Evolutionary conservation across 2,329 filamentous ascomycete species (phyloP).

Genomic region (Aspergillus latus): DNA sequence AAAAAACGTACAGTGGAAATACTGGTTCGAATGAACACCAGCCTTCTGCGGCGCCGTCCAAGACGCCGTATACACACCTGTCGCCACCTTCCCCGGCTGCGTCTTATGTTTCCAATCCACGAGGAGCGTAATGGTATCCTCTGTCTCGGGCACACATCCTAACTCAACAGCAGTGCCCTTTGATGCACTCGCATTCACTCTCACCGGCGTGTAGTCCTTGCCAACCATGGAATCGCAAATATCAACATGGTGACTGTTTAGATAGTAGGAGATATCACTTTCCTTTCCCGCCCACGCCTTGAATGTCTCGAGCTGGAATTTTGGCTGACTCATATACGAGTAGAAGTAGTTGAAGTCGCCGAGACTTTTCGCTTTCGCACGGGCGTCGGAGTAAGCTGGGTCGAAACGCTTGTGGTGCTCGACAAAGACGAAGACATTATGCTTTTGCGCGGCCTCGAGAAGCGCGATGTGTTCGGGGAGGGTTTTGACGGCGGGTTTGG

Average conservation of each 20-base stretch:
- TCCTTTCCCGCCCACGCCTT: constrained; percentile 90
- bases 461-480: constrained; percentile 15
- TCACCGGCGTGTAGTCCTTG: constrained; percentile 72
- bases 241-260: constrained; percentile 93
- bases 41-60: constrained; percentile 93
- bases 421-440: constrained; percentile 16
- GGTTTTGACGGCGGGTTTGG: constrained; percentile 16
- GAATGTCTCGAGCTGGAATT: constrained; percentile 90
- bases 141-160: constrained; percentile 76
- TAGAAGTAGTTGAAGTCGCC: constrained; percentile 99
- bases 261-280: constrained; percentile 92
- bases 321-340: constrained; percentile 92
- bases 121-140: constrained; percentile 89
- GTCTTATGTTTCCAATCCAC: constrained; percentile 81
- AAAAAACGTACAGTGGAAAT: constrained; percentile 70
- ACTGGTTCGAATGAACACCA: constrained; percentile 94
- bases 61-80: constrained; percentile 87
- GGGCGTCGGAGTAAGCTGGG: constrained; percentile 86
- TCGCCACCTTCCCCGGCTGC: constrained; percentile 69
- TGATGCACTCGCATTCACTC: constrained; percentile 75
- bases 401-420: constrained; percentile 98
- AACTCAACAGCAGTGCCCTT: constrained; percentile 75
- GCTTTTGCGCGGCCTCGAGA: constrained; percentile 13
- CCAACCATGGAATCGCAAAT: constrained; percentile 86
- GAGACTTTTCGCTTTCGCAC: constrained; percentile 70